phyloP scores from a whole-genome alignment of 2,329 filamentous ascomycete species.

The Nigrospora oryzae region DNA sequence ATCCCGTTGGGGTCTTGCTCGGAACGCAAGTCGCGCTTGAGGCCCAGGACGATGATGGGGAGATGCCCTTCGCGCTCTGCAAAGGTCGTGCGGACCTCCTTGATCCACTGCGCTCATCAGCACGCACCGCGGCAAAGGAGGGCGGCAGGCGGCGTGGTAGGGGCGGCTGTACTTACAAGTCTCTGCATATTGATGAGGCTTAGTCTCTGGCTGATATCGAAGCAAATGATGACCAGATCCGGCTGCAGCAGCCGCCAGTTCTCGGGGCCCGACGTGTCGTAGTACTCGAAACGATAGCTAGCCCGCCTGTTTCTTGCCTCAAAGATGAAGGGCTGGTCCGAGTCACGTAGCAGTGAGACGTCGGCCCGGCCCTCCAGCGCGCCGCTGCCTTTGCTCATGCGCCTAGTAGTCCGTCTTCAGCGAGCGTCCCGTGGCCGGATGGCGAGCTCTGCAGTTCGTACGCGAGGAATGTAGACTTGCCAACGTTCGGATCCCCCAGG shows the following conservation, averaged over 20 bases:
- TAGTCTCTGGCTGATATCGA: conserved; percentile 50
- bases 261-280: conserved; percentile 49
- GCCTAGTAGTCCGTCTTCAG: conserved; percentile 23
- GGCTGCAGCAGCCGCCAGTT: conserved; percentile 51
- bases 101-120: conserved; percentile 39
- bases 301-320: conserved; percentile 38
- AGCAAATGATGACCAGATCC: conserved; percentile 51
- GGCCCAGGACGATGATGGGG: conserved; percentile 47
- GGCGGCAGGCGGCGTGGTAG: too few relatives aligned
- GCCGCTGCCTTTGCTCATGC: conserved; percentile 37
- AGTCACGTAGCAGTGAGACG: conserved; percentile 44
- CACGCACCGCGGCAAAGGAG: neutral
- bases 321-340: conserved; percentile 53
- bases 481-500: conserved; percentile 50
- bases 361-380: conserved; percentile 29
- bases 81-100: conserved; percentile 42
- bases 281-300: conserved; percentile 48
- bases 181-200: conserved; percentile 50
- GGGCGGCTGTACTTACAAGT: conserved; percentile 31
- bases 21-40: conserved; percentile 52
- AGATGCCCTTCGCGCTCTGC: conserved; percentile 32
- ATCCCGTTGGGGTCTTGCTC: conserved; percentile 51
- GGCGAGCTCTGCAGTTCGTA: conserved; percentile 22
- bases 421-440: too few relatives aligned
- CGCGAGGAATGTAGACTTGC: conserved; percentile 56